Percentiles rank a stretch among this genome's conserved stretches.
These are phyloP conservation scores for Epichloe coenophiala DNA, from an alignment of 2,329 filamentous ascomycete genomes.

Conservation along the genomic window DNA sequence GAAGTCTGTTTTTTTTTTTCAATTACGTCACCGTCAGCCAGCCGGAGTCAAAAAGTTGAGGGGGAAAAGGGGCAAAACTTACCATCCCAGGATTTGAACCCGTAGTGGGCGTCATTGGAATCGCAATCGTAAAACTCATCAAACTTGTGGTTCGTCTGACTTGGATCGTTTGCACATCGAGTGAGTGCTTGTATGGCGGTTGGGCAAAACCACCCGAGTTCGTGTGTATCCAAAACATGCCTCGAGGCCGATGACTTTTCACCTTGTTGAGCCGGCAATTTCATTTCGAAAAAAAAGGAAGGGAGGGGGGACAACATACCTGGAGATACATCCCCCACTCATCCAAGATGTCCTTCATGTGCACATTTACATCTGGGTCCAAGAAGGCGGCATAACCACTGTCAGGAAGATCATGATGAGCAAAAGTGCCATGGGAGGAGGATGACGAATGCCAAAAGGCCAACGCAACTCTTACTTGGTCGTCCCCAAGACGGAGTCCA, in stretches of 20 bases:
- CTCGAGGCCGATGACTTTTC: constrained; percentile 35
- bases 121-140: constrained; percentile 53
- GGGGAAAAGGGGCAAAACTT: background rate
- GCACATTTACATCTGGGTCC: constrained; percentile 38
- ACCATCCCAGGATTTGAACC: constrained; percentile 56
- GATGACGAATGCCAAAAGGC: too few relatives aligned
- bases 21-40: too few relatives aligned
- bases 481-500: too few relatives aligned
- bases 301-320: constrained; percentile 15
- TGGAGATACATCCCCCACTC: constrained; percentile 40
- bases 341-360: constrained; percentile 40
- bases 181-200: constrained; percentile 33
- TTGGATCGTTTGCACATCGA: constrained; percentile 33
- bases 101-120: constrained; percentile 35
- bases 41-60: background rate
- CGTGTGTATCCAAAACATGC: constrained; percentile 30
- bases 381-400: constrained; percentile 38
- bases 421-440: too few relatives aligned
- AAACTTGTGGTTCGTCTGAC: constrained; percentile 30
- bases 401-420: constrained; percentile 3
- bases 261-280: background rate
- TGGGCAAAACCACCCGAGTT: constrained; percentile 42
- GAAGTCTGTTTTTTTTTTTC: constrained; percentile 30
- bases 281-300: too few relatives aligned
- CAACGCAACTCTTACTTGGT: too few relatives aligned